Percentiles rank a stretch among this genome's conserved stretches.
Conservation (phyloP, 345 rosid species). For the Euclidium syriacum region DNA sequence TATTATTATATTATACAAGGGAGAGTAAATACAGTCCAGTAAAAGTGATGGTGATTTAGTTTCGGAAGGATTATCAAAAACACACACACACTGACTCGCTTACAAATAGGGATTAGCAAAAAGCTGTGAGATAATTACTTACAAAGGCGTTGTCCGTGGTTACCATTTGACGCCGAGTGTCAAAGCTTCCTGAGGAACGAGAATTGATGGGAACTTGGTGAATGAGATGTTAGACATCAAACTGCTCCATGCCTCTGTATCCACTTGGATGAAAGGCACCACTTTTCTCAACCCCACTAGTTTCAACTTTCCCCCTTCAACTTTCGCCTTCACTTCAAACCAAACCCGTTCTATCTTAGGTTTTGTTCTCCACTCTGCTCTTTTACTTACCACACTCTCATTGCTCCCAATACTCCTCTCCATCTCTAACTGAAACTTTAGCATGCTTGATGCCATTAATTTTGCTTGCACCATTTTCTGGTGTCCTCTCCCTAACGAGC, state of each 20-base stretch:
- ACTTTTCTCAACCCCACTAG: constrained; percentile 46
- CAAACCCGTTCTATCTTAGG: constrained; percentile 54
- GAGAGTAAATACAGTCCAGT: too few relatives aligned
- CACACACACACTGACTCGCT: too few relatives aligned
- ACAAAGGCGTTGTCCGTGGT: constrained; percentile 18
- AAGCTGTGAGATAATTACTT: constrained; percentile 8
- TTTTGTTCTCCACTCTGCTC: constrained; percentile 60
- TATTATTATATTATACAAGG: too few relatives aligned
- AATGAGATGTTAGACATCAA: constrained; percentile 65
- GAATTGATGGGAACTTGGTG: constrained; percentile 65
- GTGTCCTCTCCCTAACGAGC: constrained; percentile 33
- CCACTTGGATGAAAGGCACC: constrained; percentile 49
- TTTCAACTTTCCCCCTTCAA: constrained; percentile 52
- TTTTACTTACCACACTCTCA: constrained; percentile 29
- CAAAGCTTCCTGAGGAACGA: constrained; percentile 72
- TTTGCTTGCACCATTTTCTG: constrained; percentile 33
- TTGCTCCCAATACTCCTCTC: constrained; percentile 43
- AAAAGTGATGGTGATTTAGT: too few relatives aligned
- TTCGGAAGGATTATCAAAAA: too few relatives aligned
- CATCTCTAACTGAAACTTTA: constrained; percentile 55
- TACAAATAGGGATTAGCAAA: too few relatives aligned
- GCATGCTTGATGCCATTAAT: constrained; percentile 40
- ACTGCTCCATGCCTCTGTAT: constrained; percentile 66
- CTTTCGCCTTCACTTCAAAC: constrained; percentile 56
- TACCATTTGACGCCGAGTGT: constrained; percentile 85